These are phyloP conservation scores for Scheffersomyces coipomensis DNA, from an alignment of 805 yeast genomes.

Conservation along the genomic window DNA sequence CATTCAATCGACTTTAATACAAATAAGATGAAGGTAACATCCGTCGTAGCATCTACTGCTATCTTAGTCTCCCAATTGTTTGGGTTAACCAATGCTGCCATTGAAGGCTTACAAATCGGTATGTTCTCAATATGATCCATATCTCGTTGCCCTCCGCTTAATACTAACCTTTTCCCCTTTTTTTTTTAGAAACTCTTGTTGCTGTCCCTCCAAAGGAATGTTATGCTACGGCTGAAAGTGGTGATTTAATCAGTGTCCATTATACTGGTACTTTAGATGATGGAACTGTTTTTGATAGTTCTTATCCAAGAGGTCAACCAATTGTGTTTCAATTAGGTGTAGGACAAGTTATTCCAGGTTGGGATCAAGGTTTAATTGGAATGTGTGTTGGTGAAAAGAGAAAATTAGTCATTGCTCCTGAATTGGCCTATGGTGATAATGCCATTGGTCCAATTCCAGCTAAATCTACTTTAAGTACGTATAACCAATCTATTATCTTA, in stretches of 20 bases:
- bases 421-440: conserved; percentile 71
- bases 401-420: conserved; percentile 74
- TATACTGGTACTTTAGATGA: conserved; percentile 70
- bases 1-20: no score
- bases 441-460: conserved; percentile 82
- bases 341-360: conserved; percentile 82
- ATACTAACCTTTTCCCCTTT: conserved; percentile 5
- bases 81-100: conserved; percentile 8
- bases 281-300: conserved; percentile 76
- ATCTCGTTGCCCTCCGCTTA: background rate
- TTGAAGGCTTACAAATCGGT: conserved; percentile 24
- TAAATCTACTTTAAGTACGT: conserved; percentile 59
- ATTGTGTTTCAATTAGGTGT: conserved; percentile 69
- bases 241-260: conserved; percentile 74
- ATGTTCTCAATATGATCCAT: conserved; percentile 9
- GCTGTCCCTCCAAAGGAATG: conserved; percentile 55
- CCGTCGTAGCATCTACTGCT: conserved; percentile 4
- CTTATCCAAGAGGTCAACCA: conserved; percentile 63
- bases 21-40: background rate
- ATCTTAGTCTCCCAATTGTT: conserved; percentile 5
- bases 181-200: conserved; percentile 23
- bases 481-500: background rate
- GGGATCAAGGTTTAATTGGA: conserved; percentile 77
- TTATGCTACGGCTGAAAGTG: conserved; percentile 52
- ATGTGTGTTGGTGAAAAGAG: conserved; percentile 92